A percentile compares a stretch with the other conserved stretches of the same genome.
Evolutionary conservation across 441 rosid species (phyloP).

Genomic region (Adansonia grandidieri): DNA sequence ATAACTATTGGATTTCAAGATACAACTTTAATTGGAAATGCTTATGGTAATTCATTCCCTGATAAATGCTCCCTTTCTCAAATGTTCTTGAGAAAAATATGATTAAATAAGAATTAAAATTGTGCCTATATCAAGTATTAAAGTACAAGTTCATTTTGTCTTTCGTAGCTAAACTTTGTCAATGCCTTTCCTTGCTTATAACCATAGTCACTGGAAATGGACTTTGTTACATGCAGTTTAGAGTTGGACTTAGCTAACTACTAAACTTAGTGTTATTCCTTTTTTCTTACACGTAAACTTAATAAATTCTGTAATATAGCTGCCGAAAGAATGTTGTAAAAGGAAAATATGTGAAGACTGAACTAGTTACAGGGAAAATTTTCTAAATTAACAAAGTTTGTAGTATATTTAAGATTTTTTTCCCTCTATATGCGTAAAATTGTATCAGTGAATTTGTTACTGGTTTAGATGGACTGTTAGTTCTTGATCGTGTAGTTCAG

Average conservation of each 20-base stretch:
- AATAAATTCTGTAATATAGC: not conserved
- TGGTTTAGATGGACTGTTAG: not conserved
- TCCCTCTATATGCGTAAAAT: not conserved
- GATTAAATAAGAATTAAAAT: not conserved
- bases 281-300: not conserved
- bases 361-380: not conserved
- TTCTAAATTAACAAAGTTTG: not conserved
- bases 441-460: not conserved
- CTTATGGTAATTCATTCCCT: slow-evolving; percentile 65
- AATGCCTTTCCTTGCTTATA: not conserved
- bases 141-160: not conserved
- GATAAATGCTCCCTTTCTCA: not conserved
- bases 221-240: not conserved
- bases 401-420: not conserved
- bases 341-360: slow-evolving; percentile 2
- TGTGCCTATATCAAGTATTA: not conserved
- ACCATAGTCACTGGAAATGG: not conserved
- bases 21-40: slow-evolving; percentile 84
- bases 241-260: not conserved
- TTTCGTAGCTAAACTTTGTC: not conserved
- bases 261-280: not conserved
- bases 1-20: slow-evolving; percentile 75
- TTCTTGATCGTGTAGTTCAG: not conserved
- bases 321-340: not conserved
- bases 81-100: not conserved